These are phyloP conservation scores for Yamadazyma trypodendri DNA, from an alignment of 1,139 yeast species.

Conservation along the genomic window DNA sequence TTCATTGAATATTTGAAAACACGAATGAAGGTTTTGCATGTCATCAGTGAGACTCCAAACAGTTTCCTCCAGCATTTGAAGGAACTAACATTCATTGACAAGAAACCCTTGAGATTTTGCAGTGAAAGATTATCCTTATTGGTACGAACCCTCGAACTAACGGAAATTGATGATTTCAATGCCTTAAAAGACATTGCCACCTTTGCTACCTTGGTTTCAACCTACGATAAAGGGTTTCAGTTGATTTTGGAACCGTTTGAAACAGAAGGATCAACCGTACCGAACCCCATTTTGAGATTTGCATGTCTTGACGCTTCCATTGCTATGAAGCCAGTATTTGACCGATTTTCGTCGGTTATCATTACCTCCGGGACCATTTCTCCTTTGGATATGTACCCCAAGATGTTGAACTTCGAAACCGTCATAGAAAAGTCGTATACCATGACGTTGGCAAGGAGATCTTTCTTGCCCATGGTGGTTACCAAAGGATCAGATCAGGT, in stretches of 20 bases:
- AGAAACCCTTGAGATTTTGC: constrained; percentile 87
- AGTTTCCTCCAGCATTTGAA: constrained; percentile 90
- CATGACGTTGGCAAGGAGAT: constrained; percentile 90
- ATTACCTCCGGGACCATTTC: constrained; percentile 98
- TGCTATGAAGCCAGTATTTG: constrained; percentile 96
- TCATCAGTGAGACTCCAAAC: constrained; percentile 92
- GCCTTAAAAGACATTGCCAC: constrained; percentile 95
- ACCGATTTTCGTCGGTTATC: constrained; percentile 87
- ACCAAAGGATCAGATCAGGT: constrained; percentile 98
- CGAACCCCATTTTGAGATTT: constrained; percentile 93
- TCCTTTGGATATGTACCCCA: constrained; percentile 97
- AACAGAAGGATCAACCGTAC: constrained; percentile 95
- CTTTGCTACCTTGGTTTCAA: constrained; percentile 92
- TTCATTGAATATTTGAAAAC: constrained; percentile 93
- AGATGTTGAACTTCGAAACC: constrained; percentile 92
- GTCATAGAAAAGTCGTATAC: constrained; percentile 93
- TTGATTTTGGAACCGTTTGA: constrained; percentile 94
- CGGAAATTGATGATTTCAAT: constrained; percentile 86
- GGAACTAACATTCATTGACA: constrained; percentile 87
- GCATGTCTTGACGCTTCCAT: constrained; percentile 97
- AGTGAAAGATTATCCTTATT: constrained; percentile 85
- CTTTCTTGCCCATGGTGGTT: constrained; percentile 92
- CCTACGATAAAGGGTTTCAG: constrained; percentile 91
- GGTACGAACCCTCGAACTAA: constrained; percentile 83
- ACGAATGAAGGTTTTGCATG: constrained; percentile 96